Percentiles rank a stretch among this genome's conserved stretches.
Evolutionary conservation across 2,329 filamentous ascomycete genomes (phyloP).

Genomic region (Aspergillus costaricaensis): DNA sequence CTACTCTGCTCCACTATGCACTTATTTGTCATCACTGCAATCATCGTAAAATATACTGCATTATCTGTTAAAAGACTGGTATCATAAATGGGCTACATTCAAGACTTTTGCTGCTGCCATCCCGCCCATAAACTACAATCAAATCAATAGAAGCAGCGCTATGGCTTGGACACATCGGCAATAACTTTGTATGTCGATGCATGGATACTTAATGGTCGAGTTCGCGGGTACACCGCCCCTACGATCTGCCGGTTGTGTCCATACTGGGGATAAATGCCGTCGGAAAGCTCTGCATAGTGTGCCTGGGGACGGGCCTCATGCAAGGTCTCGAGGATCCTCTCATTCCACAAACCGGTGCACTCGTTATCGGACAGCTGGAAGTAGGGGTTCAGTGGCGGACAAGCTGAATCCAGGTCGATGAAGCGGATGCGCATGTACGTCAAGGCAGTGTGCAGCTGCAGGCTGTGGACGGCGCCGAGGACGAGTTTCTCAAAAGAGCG

Average conservation of each 20-base stretch:
- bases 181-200: constrained; percentile 43
- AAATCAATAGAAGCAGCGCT: constrained; percentile 21
- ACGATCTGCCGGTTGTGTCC: constrained; percentile 34
- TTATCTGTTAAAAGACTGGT: background rate
- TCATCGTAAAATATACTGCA: no score
- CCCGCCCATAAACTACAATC: background rate
- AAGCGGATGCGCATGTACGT: constrained; percentile 71
- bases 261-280: constrained; percentile 58
- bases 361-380: constrained; percentile 64
- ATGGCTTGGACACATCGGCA: constrained; percentile 40
- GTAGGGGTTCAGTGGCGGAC: constrained; percentile 71
- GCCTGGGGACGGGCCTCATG: constrained; percentile 59
- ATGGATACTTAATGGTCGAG: constrained; percentile 43
- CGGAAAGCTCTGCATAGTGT: constrained; percentile 63
- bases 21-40: no score
- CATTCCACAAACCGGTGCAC: constrained; percentile 73
- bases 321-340: constrained; percentile 64
- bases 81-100: background rate
- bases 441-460: constrained; percentile 61
- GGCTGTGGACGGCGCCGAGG: constrained; percentile 61
- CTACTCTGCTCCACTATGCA: no score
- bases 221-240: constrained; percentile 41
- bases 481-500: constrained; percentile 70
- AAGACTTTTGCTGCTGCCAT: constrained; percentile 1
- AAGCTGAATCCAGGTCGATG: constrained; percentile 71